Percentiles rank a stretch among this genome's conserved stretches.
These are phyloP conservation scores for Mallotus repandus DNA, from an alignment of 441 rosid species.

Conservation along the genomic window DNA sequence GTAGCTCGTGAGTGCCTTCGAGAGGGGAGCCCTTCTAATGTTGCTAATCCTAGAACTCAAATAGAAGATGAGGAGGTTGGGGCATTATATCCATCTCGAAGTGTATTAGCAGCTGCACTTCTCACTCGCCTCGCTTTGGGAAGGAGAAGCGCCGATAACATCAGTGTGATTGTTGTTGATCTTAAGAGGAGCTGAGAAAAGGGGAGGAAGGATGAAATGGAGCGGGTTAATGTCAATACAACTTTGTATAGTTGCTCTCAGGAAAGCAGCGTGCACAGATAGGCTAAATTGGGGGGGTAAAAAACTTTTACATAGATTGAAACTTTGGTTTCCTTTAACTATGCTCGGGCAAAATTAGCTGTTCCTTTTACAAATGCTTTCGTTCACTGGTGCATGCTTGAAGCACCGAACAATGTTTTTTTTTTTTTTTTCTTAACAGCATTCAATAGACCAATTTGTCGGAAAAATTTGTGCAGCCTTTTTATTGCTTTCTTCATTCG, in stretches of 20 bases:
- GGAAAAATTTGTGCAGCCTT: too few relatives aligned
- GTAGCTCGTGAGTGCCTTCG: constrained; percentile 46
- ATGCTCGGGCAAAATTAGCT: not conserved
- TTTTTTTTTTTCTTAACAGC: not conserved
- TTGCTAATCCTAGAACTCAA: constrained; percentile 23
- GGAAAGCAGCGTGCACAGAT: constrained; percentile 15
- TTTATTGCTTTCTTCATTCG: too few relatives aligned
- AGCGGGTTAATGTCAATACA: constrained; percentile 10
- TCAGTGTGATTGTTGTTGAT: constrained; percentile 72
- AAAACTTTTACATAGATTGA: not conserved
- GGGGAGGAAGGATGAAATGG: not conserved
- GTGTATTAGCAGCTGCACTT: constrained; percentile 58
- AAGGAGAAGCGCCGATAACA: constrained; percentile 64
- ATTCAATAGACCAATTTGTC: not conserved
- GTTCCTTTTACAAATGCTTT: not conserved
- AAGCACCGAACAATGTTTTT: not conserved
- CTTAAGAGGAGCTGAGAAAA: constrained; percentile 35
- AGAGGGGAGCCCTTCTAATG: constrained; percentile 23
- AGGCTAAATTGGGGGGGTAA: constrained; percentile 10
- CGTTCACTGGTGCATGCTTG: not conserved
- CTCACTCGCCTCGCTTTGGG: constrained; percentile 79
- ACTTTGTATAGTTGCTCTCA: constrained; percentile 20
- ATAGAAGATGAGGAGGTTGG: constrained; percentile 31
- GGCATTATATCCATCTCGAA: constrained; percentile 45
- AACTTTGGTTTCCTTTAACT: not conserved